Conservation (phyloP, 192 early-diverging fungal genomes). For the Entophlyctis helioformis region DNA sequence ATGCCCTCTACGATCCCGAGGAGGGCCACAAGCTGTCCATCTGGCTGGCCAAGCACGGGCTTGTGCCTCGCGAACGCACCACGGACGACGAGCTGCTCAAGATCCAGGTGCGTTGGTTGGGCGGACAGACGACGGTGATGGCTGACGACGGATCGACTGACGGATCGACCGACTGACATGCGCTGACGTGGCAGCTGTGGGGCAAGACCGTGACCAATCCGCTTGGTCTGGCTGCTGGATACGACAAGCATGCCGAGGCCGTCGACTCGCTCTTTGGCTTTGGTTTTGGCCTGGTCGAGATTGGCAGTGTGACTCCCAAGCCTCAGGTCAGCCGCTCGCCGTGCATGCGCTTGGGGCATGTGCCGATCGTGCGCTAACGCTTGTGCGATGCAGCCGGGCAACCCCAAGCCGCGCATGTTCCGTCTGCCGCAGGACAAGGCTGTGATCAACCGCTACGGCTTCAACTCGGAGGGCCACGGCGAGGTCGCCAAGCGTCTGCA, state of each 20-base stretch:
- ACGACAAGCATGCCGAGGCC: constrained; percentile 84
- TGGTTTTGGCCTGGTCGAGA: constrained; percentile 84
- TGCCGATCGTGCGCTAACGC: background rate
- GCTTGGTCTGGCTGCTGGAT: constrained; percentile 79
- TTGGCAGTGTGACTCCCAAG: constrained; percentile 76
- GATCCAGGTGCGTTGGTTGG: constrained; percentile 29
- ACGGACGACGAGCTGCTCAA: constrained; percentile 34
- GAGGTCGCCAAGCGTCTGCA: constrained; percentile 51
- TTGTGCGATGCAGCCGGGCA: constrained; percentile 71
- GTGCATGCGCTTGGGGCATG: no score
- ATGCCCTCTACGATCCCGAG: constrained; percentile 57
- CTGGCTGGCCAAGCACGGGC: constrained; percentile 39
- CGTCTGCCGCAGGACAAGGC: constrained; percentile 58
- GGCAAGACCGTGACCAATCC: constrained; percentile 66
- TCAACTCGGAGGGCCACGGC: constrained; percentile 72
- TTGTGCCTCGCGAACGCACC: constrained; percentile 49
- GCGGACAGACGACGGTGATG: background rate
- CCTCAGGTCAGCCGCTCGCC: constrained; percentile 68
- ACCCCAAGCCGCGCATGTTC: constrained; percentile 78
- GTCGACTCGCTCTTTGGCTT: constrained; percentile 70
- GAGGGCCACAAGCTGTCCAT: constrained; percentile 61
- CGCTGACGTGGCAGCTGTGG: constrained; percentile 39
- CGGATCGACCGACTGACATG: background rate
- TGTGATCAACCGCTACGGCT: constrained; percentile 82
- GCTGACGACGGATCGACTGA: background rate